These are phyloP conservation scores for Pseudomonodictys pantanalensis DNA, from an alignment of 495 filamentous ascomycete species.

Conservation along the genomic window DNA sequence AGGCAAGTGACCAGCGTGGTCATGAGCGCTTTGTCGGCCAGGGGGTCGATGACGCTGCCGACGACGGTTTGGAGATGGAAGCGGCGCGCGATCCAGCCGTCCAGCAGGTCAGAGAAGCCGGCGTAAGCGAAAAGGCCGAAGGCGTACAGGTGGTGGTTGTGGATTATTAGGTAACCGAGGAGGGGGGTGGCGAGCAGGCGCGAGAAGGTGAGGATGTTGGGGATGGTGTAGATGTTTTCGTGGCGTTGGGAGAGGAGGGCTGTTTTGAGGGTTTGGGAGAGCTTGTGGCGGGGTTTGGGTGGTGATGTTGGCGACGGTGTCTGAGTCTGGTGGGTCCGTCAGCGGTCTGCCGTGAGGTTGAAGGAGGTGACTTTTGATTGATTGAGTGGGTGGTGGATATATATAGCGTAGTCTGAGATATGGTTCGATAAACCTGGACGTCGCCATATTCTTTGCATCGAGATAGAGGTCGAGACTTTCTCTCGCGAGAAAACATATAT, in stretches of 20 bases:
- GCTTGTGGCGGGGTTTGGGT: background rate
- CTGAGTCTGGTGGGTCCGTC: too few relatives aligned
- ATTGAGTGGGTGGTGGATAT: too few relatives aligned
- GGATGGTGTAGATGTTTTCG: slow-evolving; percentile 95
- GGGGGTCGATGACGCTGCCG: slow-evolving; percentile 88
- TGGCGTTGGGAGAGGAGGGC: slow-evolving; percentile 43
- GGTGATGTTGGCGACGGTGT: background rate
- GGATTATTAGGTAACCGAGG: slow-evolving; percentile 84
- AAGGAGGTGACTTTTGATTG: too few relatives aligned
- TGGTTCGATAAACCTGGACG: too few relatives aligned
- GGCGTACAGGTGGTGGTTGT: slow-evolving; percentile 73
- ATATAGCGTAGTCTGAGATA: too few relatives aligned
- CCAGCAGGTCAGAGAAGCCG: slow-evolving; percentile 83
- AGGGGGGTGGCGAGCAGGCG: slow-evolving; percentile 79
- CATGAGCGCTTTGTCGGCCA: slow-evolving; percentile 92
- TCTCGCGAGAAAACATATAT: too few relatives aligned
- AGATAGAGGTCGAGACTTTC: too few relatives aligned
- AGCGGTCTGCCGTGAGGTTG: too few relatives aligned
- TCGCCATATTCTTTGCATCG: too few relatives aligned
- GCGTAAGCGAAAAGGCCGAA: slow-evolving; percentile 87
- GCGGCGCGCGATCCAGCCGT: slow-evolving; percentile 85
- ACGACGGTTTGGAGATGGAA: slow-evolving; percentile 91
- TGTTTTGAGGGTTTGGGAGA: background rate
- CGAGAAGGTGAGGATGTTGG: slow-evolving; percentile 86
- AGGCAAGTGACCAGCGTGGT: slow-evolving; percentile 81